Evolutionary conservation across 2,329 filamentous ascomycete species (phyloP).

Genomic region (Sporothrix globosa): DNA sequence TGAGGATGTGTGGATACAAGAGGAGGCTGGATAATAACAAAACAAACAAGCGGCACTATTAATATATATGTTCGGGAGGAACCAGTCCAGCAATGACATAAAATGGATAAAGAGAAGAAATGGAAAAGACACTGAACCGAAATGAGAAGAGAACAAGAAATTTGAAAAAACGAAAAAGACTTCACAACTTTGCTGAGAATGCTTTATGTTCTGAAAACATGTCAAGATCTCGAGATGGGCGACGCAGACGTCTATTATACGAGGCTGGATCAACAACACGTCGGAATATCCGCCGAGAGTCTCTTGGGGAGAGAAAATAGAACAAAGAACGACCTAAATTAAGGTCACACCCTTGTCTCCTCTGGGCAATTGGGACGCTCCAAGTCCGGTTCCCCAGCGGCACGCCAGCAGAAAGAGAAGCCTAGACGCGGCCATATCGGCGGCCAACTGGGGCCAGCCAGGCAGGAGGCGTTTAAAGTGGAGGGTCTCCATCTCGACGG

Average conservation of each 20-base stretch:
- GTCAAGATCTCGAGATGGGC: neutral
- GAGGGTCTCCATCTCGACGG: constrained; percentile 4
- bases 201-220: neutral
- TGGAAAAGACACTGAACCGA: constrained; percentile 14
- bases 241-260: constrained; percentile 30
- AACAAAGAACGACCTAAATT: constrained; percentile 22
- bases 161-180: neutral
- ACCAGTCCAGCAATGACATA: constrained; percentile 17
- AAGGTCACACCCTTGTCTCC: constrained; percentile 20
- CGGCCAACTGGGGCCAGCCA: constrained; percentile 22
- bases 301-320: neutral
- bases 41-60: constrained; percentile 9
- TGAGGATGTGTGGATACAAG: neutral
- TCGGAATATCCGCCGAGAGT: constrained; percentile 7
- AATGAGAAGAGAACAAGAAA: neutral
- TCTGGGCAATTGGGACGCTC: neutral
- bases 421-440: constrained; percentile 23
- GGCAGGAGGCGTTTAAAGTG: constrained; percentile 26
- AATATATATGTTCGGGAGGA: constrained; percentile 21
- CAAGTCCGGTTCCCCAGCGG: constrained; percentile 27
- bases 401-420: constrained; percentile 20
- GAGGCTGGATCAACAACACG: neutral
- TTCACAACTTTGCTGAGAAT: neutral
- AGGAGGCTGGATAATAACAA: constrained; percentile 19
- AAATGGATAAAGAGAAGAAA: constrained; percentile 17